Base-by-base conservation (phyloP, 176 grass and related monocot genomes). In the Bonia amplexicaulis region DNA sequence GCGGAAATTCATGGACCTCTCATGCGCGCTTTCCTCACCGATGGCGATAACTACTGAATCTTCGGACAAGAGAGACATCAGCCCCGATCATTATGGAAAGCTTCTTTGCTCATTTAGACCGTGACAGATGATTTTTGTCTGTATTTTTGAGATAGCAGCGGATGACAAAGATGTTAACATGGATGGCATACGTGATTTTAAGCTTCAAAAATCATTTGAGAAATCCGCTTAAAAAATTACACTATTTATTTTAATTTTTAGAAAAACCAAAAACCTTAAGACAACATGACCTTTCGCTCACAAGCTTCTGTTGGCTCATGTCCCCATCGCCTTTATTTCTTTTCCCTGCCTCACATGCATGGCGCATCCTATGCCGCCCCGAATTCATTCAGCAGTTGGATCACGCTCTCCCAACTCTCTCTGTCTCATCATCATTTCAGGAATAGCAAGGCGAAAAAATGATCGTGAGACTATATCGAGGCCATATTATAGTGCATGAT, bases 1-100 rank as follows among this genome's bases (percentile, higher is more conserved):
- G 57, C 22, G 57, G 7, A 1, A 25, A 25, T 59, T 23, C 22
- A 59, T 59, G 57, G 57, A 59, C 57, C 57, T 42, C 57, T 65
- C 57, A 74, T 80, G 46, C 15, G 47, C 11, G n/a, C 68, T 87
- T 87, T 46, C 46, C 85, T 80, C 77, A 87, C 77, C 66, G 7
- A 62, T 46, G 33, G n/a, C 55, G 58, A 79, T 71, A 62, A 51
- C 41, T 19, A 15, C 17, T 5, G 3, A 29, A 17, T 13, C 3
- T 42, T 47, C 76, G 7, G 44, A 48, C 51, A n/a, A 17, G 76
- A 79, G 29, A 71, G 23, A 59, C 53, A 64, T 63, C 66, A 85
- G 53, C 74, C 9, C 11, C 66, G 57, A 72, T 54, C 68, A 66
- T 55, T 49, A 74, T 45, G 66, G 11, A 10, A 31, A 53, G 57